Evolutionary conservation across 768 basidiomycete species (phyloP).

Genomic region (Auricularia sp.): DNA sequence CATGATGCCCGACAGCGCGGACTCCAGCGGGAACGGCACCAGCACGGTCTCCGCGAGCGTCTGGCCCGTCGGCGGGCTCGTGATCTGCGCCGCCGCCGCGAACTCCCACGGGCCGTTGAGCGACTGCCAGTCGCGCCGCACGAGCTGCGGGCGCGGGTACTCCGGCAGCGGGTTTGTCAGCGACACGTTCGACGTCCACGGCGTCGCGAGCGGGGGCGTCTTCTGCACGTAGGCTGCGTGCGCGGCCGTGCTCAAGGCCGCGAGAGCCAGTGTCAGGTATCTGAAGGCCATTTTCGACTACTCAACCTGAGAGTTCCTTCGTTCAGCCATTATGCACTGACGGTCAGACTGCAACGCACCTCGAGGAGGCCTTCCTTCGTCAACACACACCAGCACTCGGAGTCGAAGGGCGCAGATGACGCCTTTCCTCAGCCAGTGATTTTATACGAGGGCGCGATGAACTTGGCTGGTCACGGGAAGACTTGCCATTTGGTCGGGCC

Average conservation of each 20-base stretch:
- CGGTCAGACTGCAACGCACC: no score
- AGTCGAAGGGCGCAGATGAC: no score
- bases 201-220: constrained; percentile 4
- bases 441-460: no score
- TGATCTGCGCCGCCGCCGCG: neutral
- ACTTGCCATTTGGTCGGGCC: no score
- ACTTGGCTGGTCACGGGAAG: no score
- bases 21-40: constrained; percentile 4
- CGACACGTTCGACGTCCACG: constrained; percentile 1
- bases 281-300: neutral
- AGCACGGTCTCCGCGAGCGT: constrained; percentile 1
- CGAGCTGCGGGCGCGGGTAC: constrained; percentile 1
- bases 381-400: no score
- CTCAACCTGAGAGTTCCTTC: no score
- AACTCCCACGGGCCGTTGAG: constrained; percentile 1
- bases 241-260: neutral
- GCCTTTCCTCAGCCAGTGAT: no score
- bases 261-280: neutral
- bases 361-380: no score
- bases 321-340: no score
- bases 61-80: constrained; percentile 1
- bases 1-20: constrained; percentile 1
- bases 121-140: neutral
- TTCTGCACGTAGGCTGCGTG: neutral
- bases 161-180: neutral